Percentiles rank a stretch among this genome's conserved stretches.
Conservation (phyloP, 331 rosid genomes). For the Dryas integrifolia region DNA sequence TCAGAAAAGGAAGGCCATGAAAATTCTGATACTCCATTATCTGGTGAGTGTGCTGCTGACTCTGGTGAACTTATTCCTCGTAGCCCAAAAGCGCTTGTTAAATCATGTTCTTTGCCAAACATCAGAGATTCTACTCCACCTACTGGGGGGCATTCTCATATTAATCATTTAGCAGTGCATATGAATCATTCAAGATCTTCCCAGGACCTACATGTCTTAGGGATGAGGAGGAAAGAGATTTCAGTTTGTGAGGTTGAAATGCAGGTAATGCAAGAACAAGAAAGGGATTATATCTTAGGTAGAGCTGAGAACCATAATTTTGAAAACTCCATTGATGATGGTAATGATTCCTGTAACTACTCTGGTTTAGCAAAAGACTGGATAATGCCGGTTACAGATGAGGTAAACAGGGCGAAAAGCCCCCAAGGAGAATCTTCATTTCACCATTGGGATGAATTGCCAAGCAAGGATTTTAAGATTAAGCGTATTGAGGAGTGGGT, state of each 20-base stretch:
- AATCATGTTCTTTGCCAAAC: slow-evolving; percentile 61
- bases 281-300: slow-evolving; percentile 27
- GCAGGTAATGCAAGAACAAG: slow-evolving; percentile 41
- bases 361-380: slow-evolving; percentile 58
- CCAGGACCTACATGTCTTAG: slow-evolving; percentile 50
- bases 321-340: slow-evolving; percentile 48
- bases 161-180: slow-evolving; percentile 24
- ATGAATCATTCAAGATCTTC: slow-evolving; percentile 53
- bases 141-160: slow-evolving; percentile 26
- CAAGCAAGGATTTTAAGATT: slow-evolving; percentile 50
- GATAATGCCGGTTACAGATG: slow-evolving; percentile 55
- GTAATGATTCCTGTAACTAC: slow-evolving; percentile 48
- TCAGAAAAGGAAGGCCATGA: slow-evolving; percentile 55
- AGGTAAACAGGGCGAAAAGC: slow-evolving; percentile 29
- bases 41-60: slow-evolving; percentile 42
- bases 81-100: slow-evolving; percentile 36
- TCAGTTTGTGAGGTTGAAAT: slow-evolving; percentile 36
- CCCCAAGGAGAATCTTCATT: slow-evolving; percentile 42
- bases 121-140: slow-evolving; percentile 36
- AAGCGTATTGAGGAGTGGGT: slow-evolving; percentile 95
- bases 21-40: slow-evolving; percentile 44
- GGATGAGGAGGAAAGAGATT: slow-evolving; percentile 38
- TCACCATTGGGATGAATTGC: slow-evolving; percentile 37
- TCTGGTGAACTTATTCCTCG: slow-evolving; percentile 28
- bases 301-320: slow-evolving; percentile 38